These are phyloP conservation scores for Sordariomycetes sp. DNA, from an alignment of 2,329 filamentous ascomycete species.

Conservation along the genomic window DNA sequence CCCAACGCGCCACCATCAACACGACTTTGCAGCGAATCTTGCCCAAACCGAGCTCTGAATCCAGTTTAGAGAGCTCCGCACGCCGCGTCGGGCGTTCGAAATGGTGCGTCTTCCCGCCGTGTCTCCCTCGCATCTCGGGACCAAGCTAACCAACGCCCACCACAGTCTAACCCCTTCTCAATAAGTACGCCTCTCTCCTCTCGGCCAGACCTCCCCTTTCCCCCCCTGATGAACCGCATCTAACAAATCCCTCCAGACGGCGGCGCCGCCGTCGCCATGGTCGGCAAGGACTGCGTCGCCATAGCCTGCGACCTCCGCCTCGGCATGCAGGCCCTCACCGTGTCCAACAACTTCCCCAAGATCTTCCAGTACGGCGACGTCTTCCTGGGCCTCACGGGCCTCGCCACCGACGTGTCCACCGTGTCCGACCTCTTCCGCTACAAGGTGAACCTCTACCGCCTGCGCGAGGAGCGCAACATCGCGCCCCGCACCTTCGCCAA, in stretches of 20 bases:
- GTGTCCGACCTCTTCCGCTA: slow-evolving; percentile 97
- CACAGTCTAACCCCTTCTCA: slow-evolving; percentile 80
- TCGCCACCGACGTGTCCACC: slow-evolving; percentile 90
- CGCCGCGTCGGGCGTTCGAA: neutral
- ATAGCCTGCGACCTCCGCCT: slow-evolving; percentile 98
- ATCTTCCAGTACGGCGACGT: slow-evolving; percentile 96
- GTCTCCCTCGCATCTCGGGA: neutral
- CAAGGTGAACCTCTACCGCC: slow-evolving; percentile 99
- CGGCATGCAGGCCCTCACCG: slow-evolving; percentile 88
- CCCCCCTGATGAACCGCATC: slow-evolving; percentile 4
- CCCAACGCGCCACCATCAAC: slow-evolving; percentile 8
- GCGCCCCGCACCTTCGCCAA: slow-evolving; percentile 92
- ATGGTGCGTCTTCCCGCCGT: neutral
- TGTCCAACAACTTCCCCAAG: slow-evolving; percentile 99
- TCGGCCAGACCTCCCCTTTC: slow-evolving; percentile 5
- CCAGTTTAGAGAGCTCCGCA: neutral
- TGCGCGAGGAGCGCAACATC: slow-evolving; percentile 96
- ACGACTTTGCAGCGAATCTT: slow-evolving; percentile 5
- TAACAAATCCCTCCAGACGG: slow-evolving; percentile 42
- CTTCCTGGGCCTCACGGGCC: slow-evolving; percentile 89
- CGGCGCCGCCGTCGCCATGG: slow-evolving; percentile 96
- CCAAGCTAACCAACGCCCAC: slow-evolving; percentile 17
- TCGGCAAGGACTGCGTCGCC: slow-evolving; percentile 98
- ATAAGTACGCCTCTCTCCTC: slow-evolving; percentile 60
- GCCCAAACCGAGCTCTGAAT: neutral